Base-by-base conservation (phyloP, 2,329 filamentous ascomycete species). In the Sporothrix phasma region DNA sequence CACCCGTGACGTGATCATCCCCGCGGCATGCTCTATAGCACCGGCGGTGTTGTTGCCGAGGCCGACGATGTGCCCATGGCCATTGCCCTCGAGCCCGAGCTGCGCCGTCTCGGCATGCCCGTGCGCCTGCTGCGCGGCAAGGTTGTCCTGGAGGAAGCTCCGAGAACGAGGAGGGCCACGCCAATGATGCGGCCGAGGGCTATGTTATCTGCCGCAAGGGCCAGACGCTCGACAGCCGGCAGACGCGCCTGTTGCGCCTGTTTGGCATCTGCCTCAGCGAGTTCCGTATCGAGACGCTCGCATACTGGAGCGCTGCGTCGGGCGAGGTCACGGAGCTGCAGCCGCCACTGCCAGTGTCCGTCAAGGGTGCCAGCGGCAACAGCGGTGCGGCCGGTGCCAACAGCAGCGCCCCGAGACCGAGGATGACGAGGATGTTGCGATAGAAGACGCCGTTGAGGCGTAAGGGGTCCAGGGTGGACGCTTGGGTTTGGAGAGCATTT, bases 241-340 rank as follows among this genome's bases (percentile, higher is more conserved):
- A 99, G 82, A 97, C 94, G 64, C 88, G 92, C 68, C 78, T 99
- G 73, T 76, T 99, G 76, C 97, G 97, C 84, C 81, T 96, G 71
- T 97, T 99, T 77, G 88, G 91, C 62, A 85, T 97, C 64, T 90
- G 89, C 67, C 85, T 94, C 77, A 90, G 91, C 65, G 92, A 97
- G 78, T 99, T 99, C 79, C 87, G 82, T 74, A 86, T 99, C 65
- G 82, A 86, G 71, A 78, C 96, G 69, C 78, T 89, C 75, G 92
- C 92, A 73, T 88, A 87, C 75, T 88, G 86, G 85, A 84, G 76
- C 69, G 77, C 85, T 2, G 80, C 82, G n/a, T 79, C 74, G 24
- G 79, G 79, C 34, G 76, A 84, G 67, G 83, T 88, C 68, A 88
- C 81, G 5, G 82, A 86, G 71, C 76, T 85, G 10, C 73, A 75